Base-by-base conservation (phyloP, 345 rosid genomes). In the Gossypium australe region DNA sequence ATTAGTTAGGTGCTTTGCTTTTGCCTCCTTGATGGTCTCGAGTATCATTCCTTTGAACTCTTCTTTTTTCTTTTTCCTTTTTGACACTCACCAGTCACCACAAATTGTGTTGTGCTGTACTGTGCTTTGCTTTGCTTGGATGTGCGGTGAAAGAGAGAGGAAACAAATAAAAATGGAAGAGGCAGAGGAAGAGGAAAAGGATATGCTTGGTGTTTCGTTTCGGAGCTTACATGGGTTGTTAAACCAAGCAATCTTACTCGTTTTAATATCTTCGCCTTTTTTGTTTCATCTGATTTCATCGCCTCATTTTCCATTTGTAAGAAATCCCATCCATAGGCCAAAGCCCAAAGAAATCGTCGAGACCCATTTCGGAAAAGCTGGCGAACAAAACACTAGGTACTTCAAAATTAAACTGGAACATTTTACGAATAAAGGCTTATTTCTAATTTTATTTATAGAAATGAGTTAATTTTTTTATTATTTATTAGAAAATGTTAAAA, bases 1-100 rank as follows among this genome's bases (percentile, higher is more conserved):
- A 16, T 68, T 11, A 58, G 12, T 24, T 67, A 52, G 77, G 75
- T 81, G 71, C 84, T 78, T 78, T 81, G 68, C 79, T 71, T 75
- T 75, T 59, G 79, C 81, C 70, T 11, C 24, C n/a, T 22, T 75
- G 6, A 43, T 34, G 62, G 72, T 66, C 24, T 38, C 2, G 81
- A n/a, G 81, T 43, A 81, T 81, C 57, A 67, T 75, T 75, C 72
- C 53, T 10, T 38, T 3, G 17, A 57, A 22, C 25, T 12, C 13
- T 18, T 20, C 66, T 71, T 77, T 34, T 4, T 1, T 34, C 5
- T 34, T 34, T 34, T 34, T 4, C 7, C 41, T 34, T 24, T 14
- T 51, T 6, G 61, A 17, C 24, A 55, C 49, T 45, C 49, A 45
- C 49, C 12, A 47, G 41, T 34, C 41, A 34, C 41, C 41, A 34